Evolutionary conservation across 495 filamentous ascomycete species (phyloP), one percentile per base, ranked within the genome.

Genomic region (Daldinia grandis): DNA sequence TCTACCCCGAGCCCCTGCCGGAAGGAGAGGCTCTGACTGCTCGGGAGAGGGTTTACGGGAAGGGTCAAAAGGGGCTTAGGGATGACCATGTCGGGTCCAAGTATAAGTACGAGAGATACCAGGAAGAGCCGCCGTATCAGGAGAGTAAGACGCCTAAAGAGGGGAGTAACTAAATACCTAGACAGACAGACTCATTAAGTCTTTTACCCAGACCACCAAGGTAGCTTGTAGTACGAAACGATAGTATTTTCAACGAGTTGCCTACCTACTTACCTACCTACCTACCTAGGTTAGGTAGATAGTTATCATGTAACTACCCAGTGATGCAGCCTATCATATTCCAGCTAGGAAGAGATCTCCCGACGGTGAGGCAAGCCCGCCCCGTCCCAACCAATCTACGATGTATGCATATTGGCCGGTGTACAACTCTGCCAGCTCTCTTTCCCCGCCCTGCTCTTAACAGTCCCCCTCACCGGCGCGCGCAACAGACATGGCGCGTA

Each of bases 11-110:
- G 24, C 66, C 76, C 30, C 69, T 69, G 38, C 58, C 57, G 4
- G 72, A 71, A 31, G 83, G 82, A 24, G 82, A 85, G 51, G 73
- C 76, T 10, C 69, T 86, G 25, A 88, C 88, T 14, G 84, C 85
- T 24, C 78, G 87, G n/a, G 88, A 89, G 77, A 88, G 85, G 78
- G 74, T 89, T 0, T 88, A 86, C 79, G 86, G 87, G 5, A 82
- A 82, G 66, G 87, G 87, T 0, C 86, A 88, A 74, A 82, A 74
- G 28, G 80, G 80, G 58, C 69, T 88, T 37, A 76, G 86, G 58
- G 76, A 74, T 27, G 87, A 89, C 74, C 87, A 90, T 78, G 63
- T 75, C 8, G 87, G 86, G 14, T 85, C 81, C 62, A 68, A 58
- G 65, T 90, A 88, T 72, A 87, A 87, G 70, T 90, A 87, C 66